Conservation (phyloP, 768 basidiomycete species). For the Jaapia argillacea region DNA sequence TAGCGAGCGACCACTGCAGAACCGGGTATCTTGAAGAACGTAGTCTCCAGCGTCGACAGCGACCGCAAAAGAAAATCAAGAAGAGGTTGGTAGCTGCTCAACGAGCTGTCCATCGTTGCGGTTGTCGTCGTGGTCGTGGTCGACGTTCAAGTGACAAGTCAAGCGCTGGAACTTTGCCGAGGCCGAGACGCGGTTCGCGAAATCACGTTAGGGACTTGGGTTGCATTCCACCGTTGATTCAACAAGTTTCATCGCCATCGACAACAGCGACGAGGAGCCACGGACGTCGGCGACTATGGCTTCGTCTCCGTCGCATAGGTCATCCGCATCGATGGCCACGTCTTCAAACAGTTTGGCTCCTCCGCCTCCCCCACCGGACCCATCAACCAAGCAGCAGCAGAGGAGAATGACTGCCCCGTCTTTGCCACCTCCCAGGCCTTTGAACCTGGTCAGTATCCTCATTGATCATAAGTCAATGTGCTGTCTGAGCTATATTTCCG, state of each 20-base stretch:
- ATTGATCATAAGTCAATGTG: neutral
- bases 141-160: neutral
- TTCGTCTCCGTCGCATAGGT: slow-evolving; percentile 17
- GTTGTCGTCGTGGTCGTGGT: slow-evolving; percentile 7
- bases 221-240: no score
- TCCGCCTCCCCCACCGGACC: slow-evolving; percentile 14
- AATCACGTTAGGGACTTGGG: no score
- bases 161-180: neutral
- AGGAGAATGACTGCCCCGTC: slow-evolving; percentile 27
- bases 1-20: slow-evolving; percentile 83
- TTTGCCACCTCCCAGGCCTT: slow-evolving; percentile 27
- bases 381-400: slow-evolving; percentile 16
- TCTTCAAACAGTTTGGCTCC: slow-evolving; percentile 17
- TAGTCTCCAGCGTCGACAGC: slow-evolving; percentile 46
- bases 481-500: slow-evolving; percentile 31
- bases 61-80: slow-evolving; percentile 58
- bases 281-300: slow-evolving; percentile 16
- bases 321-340: slow-evolving; percentile 9
- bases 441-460: slow-evolving; percentile 26
- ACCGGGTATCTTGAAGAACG: slow-evolving; percentile 71
- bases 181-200: no score
- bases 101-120: slow-evolving; percentile 24
- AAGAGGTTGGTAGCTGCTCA: slow-evolving; percentile 36
- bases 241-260: no score
- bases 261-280: neutral